Conservation (phyloP, 495 filamentous ascomycete genomes). For the Entonaema liquescens region DNA sequence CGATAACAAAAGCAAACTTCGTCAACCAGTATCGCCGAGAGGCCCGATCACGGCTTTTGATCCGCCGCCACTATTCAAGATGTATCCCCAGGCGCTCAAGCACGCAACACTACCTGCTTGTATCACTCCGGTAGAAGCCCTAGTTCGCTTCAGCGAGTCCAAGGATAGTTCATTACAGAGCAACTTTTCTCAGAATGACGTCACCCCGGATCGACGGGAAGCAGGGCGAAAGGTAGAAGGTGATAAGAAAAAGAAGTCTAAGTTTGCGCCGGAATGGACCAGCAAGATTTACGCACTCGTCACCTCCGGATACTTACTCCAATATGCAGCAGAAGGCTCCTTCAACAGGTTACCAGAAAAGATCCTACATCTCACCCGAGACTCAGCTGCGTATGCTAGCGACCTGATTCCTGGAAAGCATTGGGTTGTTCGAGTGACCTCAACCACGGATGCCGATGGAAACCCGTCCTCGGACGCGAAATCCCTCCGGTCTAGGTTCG, state of each 20-base stretch:
- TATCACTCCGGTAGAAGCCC: slow-evolving; percentile 61
- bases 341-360: slow-evolving; percentile 88
- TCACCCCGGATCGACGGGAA: slow-evolving; percentile 38
- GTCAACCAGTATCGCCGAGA: slow-evolving; percentile 13
- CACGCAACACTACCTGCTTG: slow-evolving; percentile 62
- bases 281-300: slow-evolving; percentile 84
- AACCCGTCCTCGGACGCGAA: slow-evolving; percentile 61
- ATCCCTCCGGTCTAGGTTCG: slow-evolving; percentile 75
- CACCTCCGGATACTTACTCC: slow-evolving; percentile 83
- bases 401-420: slow-evolving; percentile 92
- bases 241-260: slow-evolving; percentile 59
- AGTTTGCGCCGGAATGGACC: slow-evolving; percentile 71
- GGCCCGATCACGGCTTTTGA: slow-evolving; percentile 64
- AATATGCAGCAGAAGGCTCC: slow-evolving; percentile 83
- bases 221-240: slow-evolving; percentile 49
- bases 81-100: slow-evolving; percentile 83
- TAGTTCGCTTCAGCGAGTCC: slow-evolving; percentile 69
- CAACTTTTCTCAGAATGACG: slow-evolving; percentile 48
- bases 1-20: slow-evolving; percentile 19
- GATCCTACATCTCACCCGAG: slow-evolving; percentile 80
- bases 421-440: slow-evolving; percentile 92
- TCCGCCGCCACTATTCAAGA: slow-evolving; percentile 86
- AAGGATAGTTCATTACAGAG: slow-evolving; percentile 56
- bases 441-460: slow-evolving; percentile 71
- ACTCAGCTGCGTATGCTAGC: slow-evolving; percentile 92